Percentiles rank a stretch among this genome's conserved stretches.
Conservation (phyloP, 1,284 basidiomycete genomes). For the Puccinia hordei region DNA sequence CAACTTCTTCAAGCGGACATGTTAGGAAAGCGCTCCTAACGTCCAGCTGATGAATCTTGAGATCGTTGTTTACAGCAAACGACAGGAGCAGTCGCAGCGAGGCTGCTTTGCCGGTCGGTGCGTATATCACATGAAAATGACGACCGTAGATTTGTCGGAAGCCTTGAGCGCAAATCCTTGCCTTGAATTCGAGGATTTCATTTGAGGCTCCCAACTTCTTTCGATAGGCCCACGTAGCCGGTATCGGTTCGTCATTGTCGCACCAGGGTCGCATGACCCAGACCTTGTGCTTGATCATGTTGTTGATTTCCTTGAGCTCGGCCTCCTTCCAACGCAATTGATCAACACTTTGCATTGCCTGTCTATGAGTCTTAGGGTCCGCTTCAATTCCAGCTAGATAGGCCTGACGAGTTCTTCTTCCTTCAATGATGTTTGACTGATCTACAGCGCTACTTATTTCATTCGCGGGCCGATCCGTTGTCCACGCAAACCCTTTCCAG, state of each 20-base stretch:
- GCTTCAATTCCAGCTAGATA: too few species aligned
- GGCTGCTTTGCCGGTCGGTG: neutral
- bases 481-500: too few species aligned
- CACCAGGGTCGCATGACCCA: neutral
- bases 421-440: too few species aligned
- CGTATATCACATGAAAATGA: neutral
- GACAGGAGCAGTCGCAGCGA: neutral
- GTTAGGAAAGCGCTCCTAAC: constrained; percentile 19
- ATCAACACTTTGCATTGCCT: too few species aligned
- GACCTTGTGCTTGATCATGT: neutral
- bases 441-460: too few species aligned
- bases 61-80: neutral
- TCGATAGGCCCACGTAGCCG: neutral
- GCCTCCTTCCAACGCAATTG: neutral
- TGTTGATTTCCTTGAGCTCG: neutral
- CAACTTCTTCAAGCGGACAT: neutral
- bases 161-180: constrained; percentile 18
- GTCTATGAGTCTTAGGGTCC: too few species aligned
- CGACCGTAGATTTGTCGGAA: constrained; percentile 9
- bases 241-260: neutral
- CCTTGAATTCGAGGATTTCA: neutral
- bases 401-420: too few species aligned
- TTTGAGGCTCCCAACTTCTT: neutral
- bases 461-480: too few species aligned
- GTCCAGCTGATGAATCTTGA: constrained; percentile 10